phyloP scores from a whole-genome alignment of 2,329 filamentous ascomycete genomes.

The Penicillium crustosum region DNA sequence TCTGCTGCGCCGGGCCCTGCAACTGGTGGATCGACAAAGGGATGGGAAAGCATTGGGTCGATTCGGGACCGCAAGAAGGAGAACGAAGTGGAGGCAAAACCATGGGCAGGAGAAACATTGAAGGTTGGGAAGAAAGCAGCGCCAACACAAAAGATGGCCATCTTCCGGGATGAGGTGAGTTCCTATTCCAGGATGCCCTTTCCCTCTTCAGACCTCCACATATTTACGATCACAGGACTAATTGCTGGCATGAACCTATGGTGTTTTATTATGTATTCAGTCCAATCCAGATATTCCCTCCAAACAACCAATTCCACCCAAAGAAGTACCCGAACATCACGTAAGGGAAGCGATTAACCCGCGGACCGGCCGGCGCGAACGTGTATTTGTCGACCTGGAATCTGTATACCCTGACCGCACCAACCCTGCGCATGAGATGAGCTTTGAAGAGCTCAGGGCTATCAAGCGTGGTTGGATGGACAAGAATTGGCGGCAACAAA shows the following conservation, averaged over 20 bases:
- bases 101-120: conserved; percentile 89
- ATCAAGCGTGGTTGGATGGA: conserved; percentile 66
- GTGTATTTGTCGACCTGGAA: conserved; percentile 83
- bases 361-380: conserved; percentile 77
- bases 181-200: conserved; percentile 33
- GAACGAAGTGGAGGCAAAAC: conserved; percentile 79
- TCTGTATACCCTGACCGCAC: conserved; percentile 78
- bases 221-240: conserved; percentile 98
- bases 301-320: conserved; percentile 41
- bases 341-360: conserved; percentile 81
- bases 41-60: conserved; percentile 90
- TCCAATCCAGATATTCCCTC: conserved; percentile 43
- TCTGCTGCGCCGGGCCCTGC: conserved; percentile 57
- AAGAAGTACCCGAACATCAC: conserved; percentile 68
- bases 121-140: conserved; percentile 82
- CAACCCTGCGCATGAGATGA: conserved; percentile 71
- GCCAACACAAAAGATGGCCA: conserved; percentile 74
- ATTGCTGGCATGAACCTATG: conserved; percentile 58
- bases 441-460: conserved; percentile 90
- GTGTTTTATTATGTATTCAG: conserved; percentile 54
- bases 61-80: conserved; percentile 90
- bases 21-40: conserved; percentile 59
- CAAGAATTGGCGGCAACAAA: conserved; percentile 52
- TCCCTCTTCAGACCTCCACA: conserved; percentile 50
- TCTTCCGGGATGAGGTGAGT: conserved; percentile 97